Conservation (phyloP, 2,329 filamentous ascomycete species). For the Clonostachys chloroleuca region DNA sequence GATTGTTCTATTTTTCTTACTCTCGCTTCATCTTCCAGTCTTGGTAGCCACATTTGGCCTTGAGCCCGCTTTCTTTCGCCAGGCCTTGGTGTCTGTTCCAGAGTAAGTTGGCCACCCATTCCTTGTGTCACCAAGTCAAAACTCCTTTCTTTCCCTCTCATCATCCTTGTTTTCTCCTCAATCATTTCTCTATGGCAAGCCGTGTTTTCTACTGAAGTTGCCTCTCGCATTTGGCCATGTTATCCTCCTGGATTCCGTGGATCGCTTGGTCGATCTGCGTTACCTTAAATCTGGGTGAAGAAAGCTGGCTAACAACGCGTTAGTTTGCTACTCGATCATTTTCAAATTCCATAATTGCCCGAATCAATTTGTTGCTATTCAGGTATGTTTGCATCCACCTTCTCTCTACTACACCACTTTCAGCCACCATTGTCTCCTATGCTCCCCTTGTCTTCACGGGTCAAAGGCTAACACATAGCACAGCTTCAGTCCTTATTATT, state of each 20-base stretch:
- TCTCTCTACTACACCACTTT: not conserved
- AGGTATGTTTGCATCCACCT: constrained; percentile 13
- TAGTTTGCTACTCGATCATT: constrained; percentile 14
- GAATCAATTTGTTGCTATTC: constrained; percentile 23
- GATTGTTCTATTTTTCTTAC: constrained; percentile 55
- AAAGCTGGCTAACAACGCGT: not conserved
- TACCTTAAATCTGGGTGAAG: no score
- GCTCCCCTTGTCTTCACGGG: no score
- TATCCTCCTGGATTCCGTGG: no score
- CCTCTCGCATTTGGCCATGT: not conserved
- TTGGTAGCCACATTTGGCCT: constrained; percentile 44
- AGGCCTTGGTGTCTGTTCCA: constrained; percentile 1
- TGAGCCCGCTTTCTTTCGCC: not conserved
- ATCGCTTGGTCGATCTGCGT: no score
- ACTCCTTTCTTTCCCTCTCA: no score
- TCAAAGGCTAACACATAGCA: constrained; percentile 1
- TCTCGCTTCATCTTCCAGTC: constrained; percentile 50
- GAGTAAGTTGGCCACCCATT: not conserved
- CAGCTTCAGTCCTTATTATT: constrained; percentile 25
- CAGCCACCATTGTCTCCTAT: no score
- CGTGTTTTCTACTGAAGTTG: not conserved
- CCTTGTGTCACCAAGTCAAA: no score
- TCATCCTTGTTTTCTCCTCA: no score
- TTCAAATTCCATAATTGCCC: constrained; percentile 18
- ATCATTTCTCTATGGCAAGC: no score